These are phyloP conservation scores for Hypoxylon sp. DNA, from an alignment of 2,329 filamentous ascomycete genomes.

Conservation along the genomic window DNA sequence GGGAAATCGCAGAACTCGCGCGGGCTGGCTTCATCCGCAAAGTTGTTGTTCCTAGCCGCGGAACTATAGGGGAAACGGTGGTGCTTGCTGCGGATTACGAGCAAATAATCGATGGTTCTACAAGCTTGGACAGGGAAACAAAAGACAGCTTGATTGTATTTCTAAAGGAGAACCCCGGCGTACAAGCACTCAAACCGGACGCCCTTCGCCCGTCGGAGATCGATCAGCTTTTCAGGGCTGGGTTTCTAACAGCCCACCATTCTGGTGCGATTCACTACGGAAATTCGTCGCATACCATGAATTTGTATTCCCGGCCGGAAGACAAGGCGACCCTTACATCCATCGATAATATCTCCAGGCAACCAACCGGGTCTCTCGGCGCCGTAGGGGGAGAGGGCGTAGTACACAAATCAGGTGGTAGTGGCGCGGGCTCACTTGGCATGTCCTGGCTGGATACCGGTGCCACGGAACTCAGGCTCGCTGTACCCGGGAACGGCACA, in stretches of 20 bases:
- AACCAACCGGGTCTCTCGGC: conserved; percentile 76
- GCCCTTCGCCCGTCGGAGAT: conserved; percentile 45
- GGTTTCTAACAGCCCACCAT: conserved; percentile 73
- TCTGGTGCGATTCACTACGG: conserved; percentile 55
- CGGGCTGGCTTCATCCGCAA: conserved; percentile 71
- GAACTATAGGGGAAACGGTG: conserved; percentile 74
- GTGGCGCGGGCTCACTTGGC: conserved; percentile 58
- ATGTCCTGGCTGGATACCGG: conserved; percentile 57
- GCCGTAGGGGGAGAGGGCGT: conserved; percentile 79
- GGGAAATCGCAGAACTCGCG: conserved; percentile 75
- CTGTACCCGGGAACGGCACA: conserved; percentile 76
- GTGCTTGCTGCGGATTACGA: conserved; percentile 72
- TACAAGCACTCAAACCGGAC: conserved; percentile 58
- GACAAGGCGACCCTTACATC: conserved; percentile 70
- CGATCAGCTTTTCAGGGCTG: conserved; percentile 72
- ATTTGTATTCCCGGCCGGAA: conserved; percentile 65
- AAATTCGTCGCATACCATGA: conserved; percentile 54
- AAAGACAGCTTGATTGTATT: conserved; percentile 67
- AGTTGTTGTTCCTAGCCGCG: conserved; percentile 73
- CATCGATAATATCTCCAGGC: conserved; percentile 73
- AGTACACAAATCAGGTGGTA: conserved; percentile 74
- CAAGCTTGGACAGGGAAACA: conserved; percentile 58
- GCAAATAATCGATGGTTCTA: conserved; percentile 58
- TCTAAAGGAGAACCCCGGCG: conserved; percentile 66
- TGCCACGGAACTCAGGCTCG: conserved; percentile 66